Conservation (phyloP, 495 filamentous ascomycete genomes). For the Penicillium chermesinum region DNA sequence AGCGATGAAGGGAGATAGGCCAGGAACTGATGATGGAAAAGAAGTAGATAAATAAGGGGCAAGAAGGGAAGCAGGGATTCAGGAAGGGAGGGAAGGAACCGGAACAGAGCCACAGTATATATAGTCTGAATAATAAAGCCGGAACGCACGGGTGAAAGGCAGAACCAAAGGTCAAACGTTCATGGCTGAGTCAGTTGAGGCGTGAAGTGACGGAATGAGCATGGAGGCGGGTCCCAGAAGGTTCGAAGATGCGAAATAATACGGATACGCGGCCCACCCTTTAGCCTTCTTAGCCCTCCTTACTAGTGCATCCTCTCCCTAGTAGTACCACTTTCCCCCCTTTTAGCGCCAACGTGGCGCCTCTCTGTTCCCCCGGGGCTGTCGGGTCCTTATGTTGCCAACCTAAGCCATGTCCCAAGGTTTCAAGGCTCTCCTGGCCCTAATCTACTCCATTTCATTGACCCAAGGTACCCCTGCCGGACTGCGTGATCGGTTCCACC, state of each 20-base stretch:
- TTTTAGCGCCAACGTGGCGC: background rate
- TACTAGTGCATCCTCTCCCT: background rate
- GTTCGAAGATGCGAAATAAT: background rate
- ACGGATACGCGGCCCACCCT: background rate
- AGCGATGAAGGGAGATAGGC: background rate
- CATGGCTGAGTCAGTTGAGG: background rate
- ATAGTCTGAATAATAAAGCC: background rate
- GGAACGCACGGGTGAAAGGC: background rate
- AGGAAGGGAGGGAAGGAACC: background rate
- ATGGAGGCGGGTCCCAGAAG: background rate
- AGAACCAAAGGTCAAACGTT: background rate
- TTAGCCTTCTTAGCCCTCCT: background rate
- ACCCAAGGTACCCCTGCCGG: background rate
- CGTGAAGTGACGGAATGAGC: background rate
- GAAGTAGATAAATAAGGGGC: background rate
- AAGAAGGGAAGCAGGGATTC: too few species aligned
- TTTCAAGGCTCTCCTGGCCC: background rate
- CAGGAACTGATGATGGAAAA: background rate
- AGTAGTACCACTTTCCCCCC: background rate
- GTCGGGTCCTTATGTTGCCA: background rate
- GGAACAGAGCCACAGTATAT: background rate
- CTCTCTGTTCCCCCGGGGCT: background rate
- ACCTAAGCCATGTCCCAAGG: too few species aligned
- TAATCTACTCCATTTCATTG: background rate
- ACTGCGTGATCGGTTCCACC: background rate